These are phyloP conservation scores for Calonectria naviculata DNA, from an alignment of 2,329 filamentous ascomycete genomes.

Conservation along the genomic window DNA sequence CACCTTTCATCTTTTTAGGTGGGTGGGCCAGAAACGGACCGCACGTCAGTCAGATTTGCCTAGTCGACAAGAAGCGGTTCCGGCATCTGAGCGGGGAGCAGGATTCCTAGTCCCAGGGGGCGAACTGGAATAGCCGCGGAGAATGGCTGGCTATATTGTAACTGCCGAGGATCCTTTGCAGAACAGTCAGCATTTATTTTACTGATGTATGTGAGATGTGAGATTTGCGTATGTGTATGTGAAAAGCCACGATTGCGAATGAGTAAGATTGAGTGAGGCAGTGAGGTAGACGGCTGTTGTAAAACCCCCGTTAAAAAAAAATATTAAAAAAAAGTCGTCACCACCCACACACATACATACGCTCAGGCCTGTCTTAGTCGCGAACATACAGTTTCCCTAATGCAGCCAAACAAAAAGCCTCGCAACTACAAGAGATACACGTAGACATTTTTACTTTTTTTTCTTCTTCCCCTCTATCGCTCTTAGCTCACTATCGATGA, in stretches of 20 bases:
- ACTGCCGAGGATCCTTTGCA: neutral
- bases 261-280: neutral
- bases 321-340: too few species aligned
- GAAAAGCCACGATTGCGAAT: neutral
- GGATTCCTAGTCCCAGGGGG: neutral
- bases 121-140: neutral
- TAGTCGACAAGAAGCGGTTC: neutral
- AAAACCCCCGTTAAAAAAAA: too few species aligned
- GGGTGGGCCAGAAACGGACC: neutral
- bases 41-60: neutral
- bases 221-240: neutral
- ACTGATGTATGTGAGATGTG: neutral
- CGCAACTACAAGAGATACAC: neutral
- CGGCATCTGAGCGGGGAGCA: neutral
- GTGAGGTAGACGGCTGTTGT: neutral
- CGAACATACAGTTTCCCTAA: slow-evolving; percentile 1
- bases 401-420: neutral
- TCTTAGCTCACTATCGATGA: neutral
- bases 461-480: neutral
- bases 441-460: neutral
- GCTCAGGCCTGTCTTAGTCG: neutral
- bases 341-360: neutral
- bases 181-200: neutral
- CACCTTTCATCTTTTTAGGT: neutral
- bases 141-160: neutral